Base-by-base conservation (phyloP, 257 asterid species). In the Sherardia arvensis region DNA sequence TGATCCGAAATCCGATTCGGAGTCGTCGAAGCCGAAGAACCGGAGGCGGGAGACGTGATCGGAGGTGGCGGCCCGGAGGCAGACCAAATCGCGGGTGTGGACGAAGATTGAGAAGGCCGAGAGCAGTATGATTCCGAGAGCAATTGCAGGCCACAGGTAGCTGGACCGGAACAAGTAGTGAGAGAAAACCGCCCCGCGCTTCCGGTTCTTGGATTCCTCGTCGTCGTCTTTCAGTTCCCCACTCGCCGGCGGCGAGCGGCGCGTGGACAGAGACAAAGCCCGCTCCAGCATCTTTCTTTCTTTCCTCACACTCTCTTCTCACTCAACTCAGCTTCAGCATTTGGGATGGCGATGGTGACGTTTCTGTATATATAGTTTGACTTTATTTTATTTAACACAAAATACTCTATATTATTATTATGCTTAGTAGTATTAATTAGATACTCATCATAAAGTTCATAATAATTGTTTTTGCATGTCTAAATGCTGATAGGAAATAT, bases 1-100 rank as follows among this genome's bases (percentile, higher is more conserved):
- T 74, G 90, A 83, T 77, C 94, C 97, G 65, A 90, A 93, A 74
- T 93, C 97, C 21, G 99, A 82, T 55, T 85, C 96, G 51, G 80
- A 77, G 5, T 76, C 88, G 43, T 89, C 94, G 61, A 85, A 87
- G 6, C 97, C 95, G 67, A 89, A 85, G 61, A 90, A 92, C 61
- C 83, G 79, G 69, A 92, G 77, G 40, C 97, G 89, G 17, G 97
- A 85, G 64, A 74, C 63, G 75, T 84, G 87, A 79, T 82, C 90
- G 48, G 96, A 72, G 15, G 85, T 65, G 22, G 96, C 81, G 20
- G 87, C 83, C 57, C 91, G 82, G 71, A 92, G 83, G 79, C 97
- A 92, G 63, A 89, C 91, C 86, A 92, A 83, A 82, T 92, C 96
- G 38, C 81, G 91, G 17, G 95, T 73, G 64, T 68, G 83, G 53